A percentile compares a stretch with the other conserved stretches of the same genome.
Evolutionary conservation across 2,329 filamentous ascomycete genomes (phyloP).

Genomic region (Colletotrichum horii): DNA sequence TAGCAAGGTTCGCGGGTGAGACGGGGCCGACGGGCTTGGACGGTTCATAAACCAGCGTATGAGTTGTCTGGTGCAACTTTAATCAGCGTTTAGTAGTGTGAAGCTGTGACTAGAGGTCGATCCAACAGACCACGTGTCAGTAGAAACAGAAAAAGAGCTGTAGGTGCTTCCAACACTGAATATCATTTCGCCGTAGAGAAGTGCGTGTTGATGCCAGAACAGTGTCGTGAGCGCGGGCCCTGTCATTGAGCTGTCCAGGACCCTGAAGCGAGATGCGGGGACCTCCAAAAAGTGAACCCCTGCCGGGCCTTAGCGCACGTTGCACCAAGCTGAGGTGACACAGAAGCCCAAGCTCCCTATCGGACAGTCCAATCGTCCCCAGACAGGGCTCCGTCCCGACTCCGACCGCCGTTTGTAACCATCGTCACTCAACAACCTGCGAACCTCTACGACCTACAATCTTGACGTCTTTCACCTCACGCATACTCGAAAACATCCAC

Average conservation of each 20-base stretch:
- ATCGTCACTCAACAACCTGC: background rate
- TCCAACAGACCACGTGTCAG: background rate
- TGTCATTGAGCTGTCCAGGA: background rate
- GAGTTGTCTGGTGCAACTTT: background rate
- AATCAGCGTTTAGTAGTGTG: background rate
- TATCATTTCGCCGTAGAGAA: background rate
- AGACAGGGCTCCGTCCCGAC: conserved; percentile 1
- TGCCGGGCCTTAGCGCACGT: conserved; percentile 1
- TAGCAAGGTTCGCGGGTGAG: background rate
- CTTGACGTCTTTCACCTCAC: background rate
- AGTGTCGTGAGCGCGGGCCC: background rate
- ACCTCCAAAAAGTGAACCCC: background rate
- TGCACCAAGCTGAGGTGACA: background rate
- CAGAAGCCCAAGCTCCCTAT: conserved; percentile 5
- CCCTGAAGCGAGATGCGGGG: background rate
- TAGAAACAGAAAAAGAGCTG: background rate
- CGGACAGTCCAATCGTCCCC: background rate
- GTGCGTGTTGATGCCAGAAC: background rate
- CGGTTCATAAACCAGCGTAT: background rate
- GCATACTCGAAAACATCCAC: background rate
- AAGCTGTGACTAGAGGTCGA: background rate
- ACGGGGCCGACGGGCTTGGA: background rate
- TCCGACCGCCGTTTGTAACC: background rate
- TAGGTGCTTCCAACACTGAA: background rate
- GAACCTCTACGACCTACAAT: background rate